Conservation (phyloP, 2,329 filamentous ascomycete genomes). For the Teratosphaeria gauchensis region DNA sequence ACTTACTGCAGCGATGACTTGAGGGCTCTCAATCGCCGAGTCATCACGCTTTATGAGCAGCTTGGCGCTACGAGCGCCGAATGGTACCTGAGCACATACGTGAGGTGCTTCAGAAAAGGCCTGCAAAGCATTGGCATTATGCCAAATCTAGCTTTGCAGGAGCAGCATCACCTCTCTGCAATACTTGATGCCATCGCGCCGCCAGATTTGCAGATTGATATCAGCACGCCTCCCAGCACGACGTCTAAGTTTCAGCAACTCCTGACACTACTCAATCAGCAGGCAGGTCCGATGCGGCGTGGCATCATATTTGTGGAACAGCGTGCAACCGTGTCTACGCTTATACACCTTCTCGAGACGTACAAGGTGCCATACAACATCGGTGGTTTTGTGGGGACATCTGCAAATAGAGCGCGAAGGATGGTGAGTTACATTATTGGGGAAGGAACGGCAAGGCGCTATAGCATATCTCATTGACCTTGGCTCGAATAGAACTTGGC, state of each 20-base stretch:
- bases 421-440: background rate
- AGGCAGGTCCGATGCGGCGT: conserved; percentile 21
- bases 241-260: conserved; percentile 19
- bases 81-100: conserved; percentile 31
- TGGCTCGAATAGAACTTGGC: conserved; percentile 27
- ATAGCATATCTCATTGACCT: background rate
- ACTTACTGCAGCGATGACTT: conserved; percentile 34
- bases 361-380: conserved; percentile 26
- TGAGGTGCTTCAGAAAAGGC: conserved; percentile 19
- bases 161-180: conserved; percentile 23
- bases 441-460: background rate
- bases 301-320: conserved; percentile 41
- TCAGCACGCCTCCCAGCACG: background rate
- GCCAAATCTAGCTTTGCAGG: conserved; percentile 23
- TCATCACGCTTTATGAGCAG: conserved; percentile 26
- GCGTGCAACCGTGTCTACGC: conserved; percentile 32
- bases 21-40: conserved; percentile 24
- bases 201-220: background rate
- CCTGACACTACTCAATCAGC: conserved; percentile 3
- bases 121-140: conserved; percentile 12
- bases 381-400: conserved; percentile 45
- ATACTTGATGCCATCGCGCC: conserved; percentile 8
- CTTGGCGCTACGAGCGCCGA: conserved; percentile 29
- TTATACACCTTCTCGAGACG: conserved; percentile 21
- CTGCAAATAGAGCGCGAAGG: conserved; percentile 13